A percentile compares a stretch with the other conserved stretches of the same genome.
Conservation (phyloP, 306 rosid genomes). For the Trifolium pratense region DNA sequence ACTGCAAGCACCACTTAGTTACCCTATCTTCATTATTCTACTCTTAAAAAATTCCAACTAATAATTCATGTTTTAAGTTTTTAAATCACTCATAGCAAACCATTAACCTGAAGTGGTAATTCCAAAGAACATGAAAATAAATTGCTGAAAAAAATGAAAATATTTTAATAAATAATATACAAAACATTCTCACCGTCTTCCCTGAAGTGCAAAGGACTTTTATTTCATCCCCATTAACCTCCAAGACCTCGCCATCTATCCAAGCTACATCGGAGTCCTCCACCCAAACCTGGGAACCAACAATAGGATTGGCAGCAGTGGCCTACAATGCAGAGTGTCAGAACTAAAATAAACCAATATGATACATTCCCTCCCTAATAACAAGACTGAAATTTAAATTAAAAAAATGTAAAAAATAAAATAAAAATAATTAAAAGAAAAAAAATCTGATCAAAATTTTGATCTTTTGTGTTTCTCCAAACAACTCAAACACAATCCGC, state of each 20-base stretch:
- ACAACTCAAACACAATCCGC: conserved; percentile 37
- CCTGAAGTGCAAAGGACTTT: conserved; percentile 93
- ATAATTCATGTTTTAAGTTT: conserved; percentile 27
- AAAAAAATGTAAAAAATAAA: background rate
- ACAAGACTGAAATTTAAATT: conserved; percentile 5
- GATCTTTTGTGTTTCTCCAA: conserved; percentile 23
- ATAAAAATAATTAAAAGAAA: conserved; percentile 6
- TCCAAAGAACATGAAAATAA: conserved; percentile 32
- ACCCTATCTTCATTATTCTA: conserved; percentile 21
- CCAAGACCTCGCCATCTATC: conserved; percentile 92
- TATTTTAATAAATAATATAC: conserved; percentile 14
- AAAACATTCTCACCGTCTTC: conserved; percentile 69
- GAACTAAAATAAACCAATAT: conserved; percentile 37
- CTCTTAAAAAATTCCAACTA: conserved; percentile 20
- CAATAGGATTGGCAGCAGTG: conserved; percentile 58
- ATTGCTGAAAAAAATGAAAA: conserved; percentile 19
- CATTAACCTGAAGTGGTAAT: conserved; percentile 12
- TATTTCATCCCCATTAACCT: conserved; percentile 70
- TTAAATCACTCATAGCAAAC: conserved; percentile 40
- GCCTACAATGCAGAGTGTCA: conserved; percentile 64
- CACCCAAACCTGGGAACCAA: conserved; percentile 91
- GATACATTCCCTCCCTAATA: conserved; percentile 25
- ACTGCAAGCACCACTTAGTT: conserved; percentile 27
- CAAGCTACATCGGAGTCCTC: conserved; percentile 89
- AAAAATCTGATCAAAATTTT: conserved; percentile 5